These are phyloP conservation scores for Trichoderma virens DNA, from an alignment of 495 filamentous ascomycete species.

Conservation along the genomic window DNA sequence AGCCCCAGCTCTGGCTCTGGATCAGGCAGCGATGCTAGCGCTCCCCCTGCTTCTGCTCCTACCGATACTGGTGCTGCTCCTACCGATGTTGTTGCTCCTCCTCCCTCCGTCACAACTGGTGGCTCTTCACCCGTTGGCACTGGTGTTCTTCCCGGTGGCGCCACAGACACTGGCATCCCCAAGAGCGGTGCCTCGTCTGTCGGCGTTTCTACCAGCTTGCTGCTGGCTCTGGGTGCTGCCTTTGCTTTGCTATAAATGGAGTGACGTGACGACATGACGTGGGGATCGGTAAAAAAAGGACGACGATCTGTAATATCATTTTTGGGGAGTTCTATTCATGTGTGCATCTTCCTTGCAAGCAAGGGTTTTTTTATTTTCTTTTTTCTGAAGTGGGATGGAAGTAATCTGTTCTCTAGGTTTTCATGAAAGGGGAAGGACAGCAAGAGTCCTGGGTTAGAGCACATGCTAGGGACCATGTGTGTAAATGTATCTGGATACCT, in stretches of 20 bases:
- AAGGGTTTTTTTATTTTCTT: not conserved
- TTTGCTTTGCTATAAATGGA: conserved; percentile 7
- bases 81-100: conserved; percentile 4
- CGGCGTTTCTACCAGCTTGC: conserved; percentile 20
- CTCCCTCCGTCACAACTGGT: not conserved
- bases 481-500: conserved; percentile 9
- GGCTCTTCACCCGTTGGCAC: not conserved
- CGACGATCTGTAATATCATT: conserved; percentile 9
- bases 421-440: not conserved
- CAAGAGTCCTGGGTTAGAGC: conserved; percentile 6
- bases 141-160: conserved; percentile 7
- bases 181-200: conserved; percentile 12
- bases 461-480: conserved; percentile 8
- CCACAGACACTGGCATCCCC: conserved; percentile 9
- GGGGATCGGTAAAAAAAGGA: not conserved
- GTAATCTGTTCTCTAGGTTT: not conserved
- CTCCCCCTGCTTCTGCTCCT: not conserved
- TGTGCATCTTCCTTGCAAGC: conserved; percentile 7
- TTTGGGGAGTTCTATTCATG: not conserved
- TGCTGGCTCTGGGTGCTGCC: conserved; percentile 6
- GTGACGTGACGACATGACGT: not conserved
- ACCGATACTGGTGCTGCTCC: conserved; percentile 7
- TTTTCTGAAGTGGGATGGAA: conserved; percentile 1
- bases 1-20: conserved; percentile 18
- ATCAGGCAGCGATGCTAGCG: conserved; percentile 9